Evolutionary conservation across 202 grass and related monocot species (phyloP).

Genomic region (Panicum hallii): DNA sequence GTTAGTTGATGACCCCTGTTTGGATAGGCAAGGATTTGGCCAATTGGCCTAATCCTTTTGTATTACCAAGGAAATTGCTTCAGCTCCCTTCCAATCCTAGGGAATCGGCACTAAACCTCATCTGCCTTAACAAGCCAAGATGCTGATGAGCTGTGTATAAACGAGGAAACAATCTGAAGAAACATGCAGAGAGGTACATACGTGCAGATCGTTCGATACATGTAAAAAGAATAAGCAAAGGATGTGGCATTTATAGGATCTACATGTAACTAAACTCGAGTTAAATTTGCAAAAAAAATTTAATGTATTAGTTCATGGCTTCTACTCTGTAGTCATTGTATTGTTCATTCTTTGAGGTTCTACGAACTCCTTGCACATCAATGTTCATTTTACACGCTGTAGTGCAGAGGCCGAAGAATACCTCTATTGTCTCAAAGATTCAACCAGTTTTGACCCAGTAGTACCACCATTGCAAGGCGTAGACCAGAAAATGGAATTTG

Average conservation of each 20-base stretch:
- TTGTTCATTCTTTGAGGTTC: not conserved
- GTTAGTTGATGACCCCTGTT: slow-evolving; percentile 22
- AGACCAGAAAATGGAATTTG: not conserved
- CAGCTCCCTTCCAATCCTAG: not conserved
- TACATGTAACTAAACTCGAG: not conserved
- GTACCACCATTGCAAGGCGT: not conserved
- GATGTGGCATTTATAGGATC: slow-evolving; percentile 10
- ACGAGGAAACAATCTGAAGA: not conserved
- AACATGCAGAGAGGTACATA: not conserved
- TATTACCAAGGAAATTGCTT: slow-evolving; percentile 17
- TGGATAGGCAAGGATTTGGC: slow-evolving; percentile 3
- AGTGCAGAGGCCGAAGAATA: not conserved
- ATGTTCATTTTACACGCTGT: not conserved
- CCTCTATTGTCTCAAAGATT: no score
- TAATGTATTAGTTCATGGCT: not conserved
- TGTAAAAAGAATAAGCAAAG: slow-evolving; percentile 48
- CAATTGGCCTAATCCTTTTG: not conserved
- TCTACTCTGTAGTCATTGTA: not conserved
- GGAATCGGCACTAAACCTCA: not conserved
- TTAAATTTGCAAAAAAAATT: not conserved
- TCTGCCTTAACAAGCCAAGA: not conserved
- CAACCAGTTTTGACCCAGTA: not conserved
- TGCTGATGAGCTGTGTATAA: not conserved
- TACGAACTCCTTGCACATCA: not conserved
- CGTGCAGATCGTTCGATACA: slow-evolving; percentile 16